phyloP scores from a whole-genome alignment of 345 rosid species.

The Litchi chinensis region DNA sequence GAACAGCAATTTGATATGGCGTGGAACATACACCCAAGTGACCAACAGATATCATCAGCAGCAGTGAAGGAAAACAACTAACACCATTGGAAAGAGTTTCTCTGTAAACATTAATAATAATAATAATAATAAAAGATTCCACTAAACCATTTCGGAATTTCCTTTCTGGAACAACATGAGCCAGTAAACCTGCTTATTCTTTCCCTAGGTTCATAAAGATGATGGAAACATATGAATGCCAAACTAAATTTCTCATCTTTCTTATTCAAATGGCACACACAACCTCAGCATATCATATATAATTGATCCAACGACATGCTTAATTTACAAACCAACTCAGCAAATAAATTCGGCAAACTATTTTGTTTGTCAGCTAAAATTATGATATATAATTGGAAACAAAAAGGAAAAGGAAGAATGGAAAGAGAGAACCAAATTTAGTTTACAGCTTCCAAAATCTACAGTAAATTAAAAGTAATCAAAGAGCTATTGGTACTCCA shows the following conservation, averaged over 20 bases:
- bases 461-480: background rate
- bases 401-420: background rate
- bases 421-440: background rate
- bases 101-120: background rate
- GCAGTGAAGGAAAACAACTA: too few species aligned
- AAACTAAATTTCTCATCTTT: too few species aligned
- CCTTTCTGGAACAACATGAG: background rate
- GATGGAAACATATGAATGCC: background rate
- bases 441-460: slow-evolving; percentile 11
- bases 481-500: slow-evolving; percentile 9
- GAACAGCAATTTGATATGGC: too few species aligned
- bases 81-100: background rate
- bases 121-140: background rate
- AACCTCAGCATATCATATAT: background rate
- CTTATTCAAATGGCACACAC: too few species aligned
- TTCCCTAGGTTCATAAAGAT: background rate
- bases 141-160: background rate
- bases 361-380: background rate
- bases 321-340: background rate
- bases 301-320: background rate
- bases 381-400: background rate
- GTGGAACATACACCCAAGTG: too few species aligned
- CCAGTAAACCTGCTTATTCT: background rate
- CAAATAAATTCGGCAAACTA: background rate
- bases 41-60: background rate